Base-by-base conservation (phyloP, 805 yeast species). In the Candida arabinofermentans region DNA sequence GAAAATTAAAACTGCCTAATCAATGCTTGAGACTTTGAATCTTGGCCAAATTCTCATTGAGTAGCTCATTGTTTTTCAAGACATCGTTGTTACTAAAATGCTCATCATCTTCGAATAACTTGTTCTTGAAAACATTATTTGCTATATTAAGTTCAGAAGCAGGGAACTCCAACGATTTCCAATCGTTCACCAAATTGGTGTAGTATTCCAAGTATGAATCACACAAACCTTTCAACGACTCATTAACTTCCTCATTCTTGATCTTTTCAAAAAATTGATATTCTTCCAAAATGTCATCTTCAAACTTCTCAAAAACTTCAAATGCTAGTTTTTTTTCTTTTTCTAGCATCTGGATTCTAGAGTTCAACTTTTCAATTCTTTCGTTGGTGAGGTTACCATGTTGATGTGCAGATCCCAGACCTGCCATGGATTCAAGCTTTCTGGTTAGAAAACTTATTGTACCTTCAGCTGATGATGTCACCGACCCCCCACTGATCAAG, bases 141-240 rank as follows among this genome's bases (percentile, higher is more conserved):
- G 19, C 34, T 4, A 37, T 30, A 10, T 34, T 35, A 17, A 19
- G 21, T 4, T 16, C 34, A 14, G 24, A 22, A 8, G 37, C 14
- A 18, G 8, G 45, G 31, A 27, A 37, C 24, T 57, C 48, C 26
- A 65, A 42, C 13, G 65, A 74, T 24, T 75, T 72, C 95, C 96
- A 88, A 44, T 80, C 81, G 18, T 75, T 75, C 39, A 84, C 75
- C 58, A 87, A 69, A 21, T 74, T 75, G 45, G 75, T 72, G 62
- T 84, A 91, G 56, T 86, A 88, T 22, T 74, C 72, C 41, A 86
- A 79, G 62, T 91, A 85, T 46, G 78, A 79, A 49, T 84, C 85
- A 37, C 95, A 85, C 43, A 91, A 68, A n/a, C 75, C 74, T 8
- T 78, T 67, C 65, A 91, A 71, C 2, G 95, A 75, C 24, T 73